Base-by-base conservation (phyloP, 2,329 filamentous ascomycete genomes). In the Didymella pomorum region DNA sequence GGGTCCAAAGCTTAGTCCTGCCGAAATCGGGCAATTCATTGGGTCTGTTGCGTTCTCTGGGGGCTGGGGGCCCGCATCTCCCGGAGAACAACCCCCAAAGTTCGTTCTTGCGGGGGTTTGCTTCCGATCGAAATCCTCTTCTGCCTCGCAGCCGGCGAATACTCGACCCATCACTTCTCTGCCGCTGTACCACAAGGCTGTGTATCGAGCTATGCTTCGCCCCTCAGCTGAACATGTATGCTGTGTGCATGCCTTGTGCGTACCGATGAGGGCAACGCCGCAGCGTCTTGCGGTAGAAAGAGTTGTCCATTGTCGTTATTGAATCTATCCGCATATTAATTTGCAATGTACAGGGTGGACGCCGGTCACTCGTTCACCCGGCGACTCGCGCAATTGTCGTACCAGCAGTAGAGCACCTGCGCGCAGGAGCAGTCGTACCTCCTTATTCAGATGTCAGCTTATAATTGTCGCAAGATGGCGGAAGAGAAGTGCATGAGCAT, bases 41-140 rank as follows among this genome's bases (percentile, higher is more conserved):
- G 39, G 45, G 25, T 28, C 25, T 37, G 7, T 49, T 39, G 39
- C 16, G 43, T 31, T 18, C 25, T 52, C 35, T 39, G 55, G 55
- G 42, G 55, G 49, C 39, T 58, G 55, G 49, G 55, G 44, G 29
- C 29, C 48, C 28, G 37, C 37, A 23, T 45, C 37, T 31, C 21
- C 50, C 50, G 45, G 45, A 53, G 44, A 49, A 23, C 7, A 39
- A 25, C 26, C n/a, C 53, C 42, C 33, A n/a, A 52, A 41, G 31
- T 39, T 35, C 26, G 26, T 28, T 26, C 4, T 18, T 51, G 56
- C 33, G 56, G 56, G 56, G 56, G 9, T 26, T 26, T 12, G 16
- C 7, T 25, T 25, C 14, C 5, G 41, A 26, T 43, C 23, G 18
- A 12, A 26, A 25, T 11, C 12, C 12, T 6, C 16, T 23, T 42